Conservation (phyloP, 805 yeast genomes). For the Cyberlindnera mycetangii region DNA sequence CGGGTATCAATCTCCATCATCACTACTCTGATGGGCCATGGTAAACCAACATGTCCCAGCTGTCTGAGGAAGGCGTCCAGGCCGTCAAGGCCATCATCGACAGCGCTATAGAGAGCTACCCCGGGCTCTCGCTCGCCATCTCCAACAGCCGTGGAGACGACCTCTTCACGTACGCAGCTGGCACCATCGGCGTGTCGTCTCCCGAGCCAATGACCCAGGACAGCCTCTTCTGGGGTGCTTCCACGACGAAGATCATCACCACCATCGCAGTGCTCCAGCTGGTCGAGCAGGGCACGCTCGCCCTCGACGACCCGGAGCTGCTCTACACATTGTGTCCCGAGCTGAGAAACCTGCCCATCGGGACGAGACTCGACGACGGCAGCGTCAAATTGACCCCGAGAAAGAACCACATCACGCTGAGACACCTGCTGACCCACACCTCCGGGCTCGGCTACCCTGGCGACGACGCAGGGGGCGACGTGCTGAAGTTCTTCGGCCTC, state of each 20-base stretch:
- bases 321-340: constrained; percentile 32
- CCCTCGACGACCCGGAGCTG: constrained; percentile 30
- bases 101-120: neutral
- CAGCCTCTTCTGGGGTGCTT: constrained; percentile 30
- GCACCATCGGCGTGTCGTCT: constrained; percentile 17
- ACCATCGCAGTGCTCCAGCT: constrained; percentile 32
- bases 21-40: too few relatives aligned
- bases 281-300: constrained; percentile 32
- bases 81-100: neutral
- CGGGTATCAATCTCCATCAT: too few relatives aligned
- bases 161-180: constrained; percentile 23
- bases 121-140: constrained; percentile 14
- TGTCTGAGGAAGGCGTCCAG: neutral
- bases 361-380: constrained; percentile 26
- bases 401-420: constrained; percentile 32
- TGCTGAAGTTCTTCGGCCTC: constrained; percentile 27
- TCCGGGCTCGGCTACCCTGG: constrained; percentile 35
- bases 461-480: neutral
- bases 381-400: constrained; percentile 24
- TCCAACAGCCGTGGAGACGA: constrained; percentile 17
- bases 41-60: neutral
- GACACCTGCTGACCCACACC: constrained; percentile 36
- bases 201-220: constrained; percentile 22
- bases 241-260: constrained; percentile 33
- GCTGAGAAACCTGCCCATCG: constrained; percentile 27